Conservation (phyloP, 306 rosid species). For the Rosa rugosa region DNA sequence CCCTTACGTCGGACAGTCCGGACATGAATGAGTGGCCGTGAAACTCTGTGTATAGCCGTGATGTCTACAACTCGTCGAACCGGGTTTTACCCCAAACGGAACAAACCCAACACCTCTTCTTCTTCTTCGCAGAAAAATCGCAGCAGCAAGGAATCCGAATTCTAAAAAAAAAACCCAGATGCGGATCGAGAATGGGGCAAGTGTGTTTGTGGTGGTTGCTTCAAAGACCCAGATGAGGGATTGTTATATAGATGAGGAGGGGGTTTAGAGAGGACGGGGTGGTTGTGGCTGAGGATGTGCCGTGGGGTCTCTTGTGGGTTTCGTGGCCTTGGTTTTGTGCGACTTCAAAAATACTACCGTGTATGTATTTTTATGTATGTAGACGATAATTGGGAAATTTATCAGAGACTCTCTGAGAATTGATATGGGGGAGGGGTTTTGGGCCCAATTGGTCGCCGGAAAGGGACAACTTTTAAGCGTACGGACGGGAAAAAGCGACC, state of each 20-base stretch:
- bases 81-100: conserved; percentile 68
- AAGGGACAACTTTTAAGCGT: background rate
- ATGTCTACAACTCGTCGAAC: conserved; percentile 71
- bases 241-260: conserved; percentile 35
- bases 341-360: background rate
- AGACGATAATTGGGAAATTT: background rate
- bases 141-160: too few species aligned
- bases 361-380: background rate
- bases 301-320: conserved; percentile 16
- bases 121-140: background rate
- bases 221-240: background rate
- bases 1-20: conserved; percentile 76
- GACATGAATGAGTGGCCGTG: conserved; percentile 71
- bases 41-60: conserved; percentile 90
- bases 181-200: background rate
- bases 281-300: conserved; percentile 38
- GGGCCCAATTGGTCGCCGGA: background rate
- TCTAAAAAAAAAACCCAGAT: conserved; percentile 10
- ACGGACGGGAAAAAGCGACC: background rate
- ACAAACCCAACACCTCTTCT: background rate
- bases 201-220: conserved; percentile 5
- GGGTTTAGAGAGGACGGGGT: background rate
- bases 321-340: conserved; percentile 25
- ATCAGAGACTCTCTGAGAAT: background rate
- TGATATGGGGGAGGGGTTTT: background rate